Conservation (phyloP, 441 rosid genomes). For the Jatropha multifida region DNA sequence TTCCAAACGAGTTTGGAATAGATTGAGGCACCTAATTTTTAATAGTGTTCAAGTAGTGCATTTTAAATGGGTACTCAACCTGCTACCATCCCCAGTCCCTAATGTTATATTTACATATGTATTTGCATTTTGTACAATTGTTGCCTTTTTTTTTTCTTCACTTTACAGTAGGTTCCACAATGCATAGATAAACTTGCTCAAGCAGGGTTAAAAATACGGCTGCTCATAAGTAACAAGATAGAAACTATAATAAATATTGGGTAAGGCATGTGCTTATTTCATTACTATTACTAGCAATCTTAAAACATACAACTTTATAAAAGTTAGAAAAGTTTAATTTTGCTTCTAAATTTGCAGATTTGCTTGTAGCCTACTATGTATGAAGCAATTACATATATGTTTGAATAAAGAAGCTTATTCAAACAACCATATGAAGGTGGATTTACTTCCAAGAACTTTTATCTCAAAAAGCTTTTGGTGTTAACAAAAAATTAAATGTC, state of each 20-base stretch:
- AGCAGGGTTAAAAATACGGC: conserved; percentile 80
- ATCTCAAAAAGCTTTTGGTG: neutral
- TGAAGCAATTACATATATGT: conserved; percentile 55
- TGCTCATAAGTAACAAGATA: conserved; percentile 78
- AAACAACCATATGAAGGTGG: conserved; percentile 32
- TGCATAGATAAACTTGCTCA: conserved; percentile 89
- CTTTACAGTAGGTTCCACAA: conserved; percentile 55
- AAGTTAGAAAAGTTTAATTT: neutral
- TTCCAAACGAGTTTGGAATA: too few species aligned
- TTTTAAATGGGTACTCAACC: too few species aligned
- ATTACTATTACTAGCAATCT: neutral
- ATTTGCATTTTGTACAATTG: neutral
- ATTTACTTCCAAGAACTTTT: neutral
- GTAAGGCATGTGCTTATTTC: conserved; percentile 29
- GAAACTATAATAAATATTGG: conserved; percentile 88
- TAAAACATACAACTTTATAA: neutral
- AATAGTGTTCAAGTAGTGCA: too few species aligned
- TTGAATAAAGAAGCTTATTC: conserved; percentile 38
- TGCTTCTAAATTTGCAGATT: conserved; percentile 40
- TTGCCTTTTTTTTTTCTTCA: neutral
- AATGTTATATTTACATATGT: neutral
- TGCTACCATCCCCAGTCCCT: too few species aligned
- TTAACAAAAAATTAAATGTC: too few species aligned
- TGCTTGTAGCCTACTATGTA: conserved; percentile 71
- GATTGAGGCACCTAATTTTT: too few species aligned